Evolutionary conservation across 1,284 basidiomycete species (phyloP).

Genomic region (Papiliotrema flavescens): DNA sequence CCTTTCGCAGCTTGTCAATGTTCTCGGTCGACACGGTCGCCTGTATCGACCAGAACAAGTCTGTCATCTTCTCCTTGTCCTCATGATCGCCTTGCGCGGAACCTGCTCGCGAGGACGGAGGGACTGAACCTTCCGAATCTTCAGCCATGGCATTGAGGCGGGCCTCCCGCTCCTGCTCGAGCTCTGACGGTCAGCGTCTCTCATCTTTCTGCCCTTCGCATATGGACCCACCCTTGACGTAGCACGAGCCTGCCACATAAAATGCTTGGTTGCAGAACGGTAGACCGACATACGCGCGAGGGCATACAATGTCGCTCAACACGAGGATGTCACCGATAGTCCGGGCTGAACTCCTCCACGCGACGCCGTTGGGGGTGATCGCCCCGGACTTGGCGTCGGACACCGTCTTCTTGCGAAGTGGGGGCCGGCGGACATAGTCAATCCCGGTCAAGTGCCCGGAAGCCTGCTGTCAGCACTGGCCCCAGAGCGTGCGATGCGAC

Average conservation of each 20-base stretch:
- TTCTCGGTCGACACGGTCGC: slow-evolving; percentile 2
- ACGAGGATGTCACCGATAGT: slow-evolving; percentile 36
- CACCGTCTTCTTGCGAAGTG: not conserved
- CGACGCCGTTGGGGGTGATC: slow-evolving; percentile 15
- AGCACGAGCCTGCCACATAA: slow-evolving; percentile 32
- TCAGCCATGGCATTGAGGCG: not conserved
- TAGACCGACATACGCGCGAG: slow-evolving; percentile 21
- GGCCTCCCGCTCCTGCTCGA: not conserved
- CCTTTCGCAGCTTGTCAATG: not conserved
- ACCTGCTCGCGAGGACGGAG: not conserved
- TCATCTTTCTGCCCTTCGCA: too few relatives aligned
- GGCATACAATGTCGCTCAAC: slow-evolving; percentile 28
- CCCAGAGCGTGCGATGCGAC: not conserved
- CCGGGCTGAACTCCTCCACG: slow-evolving; percentile 28
- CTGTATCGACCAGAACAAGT: not conserved
- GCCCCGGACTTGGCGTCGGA: slow-evolving; percentile 9
- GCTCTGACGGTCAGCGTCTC: not conserved
- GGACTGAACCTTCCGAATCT: not conserved
- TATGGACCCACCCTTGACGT: slow-evolving; percentile 25
- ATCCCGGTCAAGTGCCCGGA: slow-evolving; percentile 16
- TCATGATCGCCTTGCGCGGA: not conserved
- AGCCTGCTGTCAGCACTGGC: slow-evolving; percentile 1
- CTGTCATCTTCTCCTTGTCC: not conserved
- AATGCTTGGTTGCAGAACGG: slow-evolving; percentile 34
- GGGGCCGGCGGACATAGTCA: slow-evolving; percentile 5